Evolutionary conservation across 2,329 filamentous ascomycete genomes (phyloP).

Genomic region (Apiospora aurea): DNA sequence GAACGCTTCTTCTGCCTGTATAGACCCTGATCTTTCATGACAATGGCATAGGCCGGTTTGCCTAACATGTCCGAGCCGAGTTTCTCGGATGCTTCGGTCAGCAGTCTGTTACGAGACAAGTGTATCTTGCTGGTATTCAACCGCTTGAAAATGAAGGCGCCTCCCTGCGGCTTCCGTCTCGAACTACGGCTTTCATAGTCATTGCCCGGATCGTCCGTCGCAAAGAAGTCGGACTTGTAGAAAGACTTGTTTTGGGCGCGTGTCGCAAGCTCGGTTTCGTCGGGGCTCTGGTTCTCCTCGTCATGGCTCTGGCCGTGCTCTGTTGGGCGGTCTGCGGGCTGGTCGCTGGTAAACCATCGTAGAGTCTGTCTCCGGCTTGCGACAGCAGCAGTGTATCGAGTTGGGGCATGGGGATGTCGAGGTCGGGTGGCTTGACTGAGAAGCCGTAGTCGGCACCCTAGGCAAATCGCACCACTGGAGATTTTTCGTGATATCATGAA

Average conservation of each 20-base stretch:
- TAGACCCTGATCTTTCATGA: conserved; percentile 50
- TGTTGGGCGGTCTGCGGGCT: conserved; percentile 9
- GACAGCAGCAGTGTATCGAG: conserved; percentile 6
- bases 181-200: background rate
- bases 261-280: background rate
- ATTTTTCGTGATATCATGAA: conserved; percentile 46
- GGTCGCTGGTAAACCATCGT: conserved; percentile 27
- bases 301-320: conserved; percentile 4
- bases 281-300: background rate
- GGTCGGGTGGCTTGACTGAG: conserved; percentile 35
- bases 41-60: conserved; percentile 52
- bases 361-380: conserved; percentile 9
- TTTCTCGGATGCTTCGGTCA: conserved; percentile 33
- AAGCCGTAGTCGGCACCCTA: conserved; percentile 48
- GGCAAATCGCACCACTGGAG: conserved; percentile 46
- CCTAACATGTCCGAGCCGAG: conserved; percentile 46
- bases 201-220: background rate
- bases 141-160: conserved; percentile 23
- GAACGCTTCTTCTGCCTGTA: conserved; percentile 26
- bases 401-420: conserved; percentile 25
- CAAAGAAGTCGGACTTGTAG: background rate
- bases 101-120: conserved; percentile 36
- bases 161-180: background rate
- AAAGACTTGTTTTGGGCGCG: background rate
- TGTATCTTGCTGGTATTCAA: conserved; percentile 31